A percentile compares a stretch with the other conserved stretches of the same genome.
Evolutionary conservation across 202 grass and related monocot species (phyloP).

Genomic region (Zoysia matrella): DNA sequence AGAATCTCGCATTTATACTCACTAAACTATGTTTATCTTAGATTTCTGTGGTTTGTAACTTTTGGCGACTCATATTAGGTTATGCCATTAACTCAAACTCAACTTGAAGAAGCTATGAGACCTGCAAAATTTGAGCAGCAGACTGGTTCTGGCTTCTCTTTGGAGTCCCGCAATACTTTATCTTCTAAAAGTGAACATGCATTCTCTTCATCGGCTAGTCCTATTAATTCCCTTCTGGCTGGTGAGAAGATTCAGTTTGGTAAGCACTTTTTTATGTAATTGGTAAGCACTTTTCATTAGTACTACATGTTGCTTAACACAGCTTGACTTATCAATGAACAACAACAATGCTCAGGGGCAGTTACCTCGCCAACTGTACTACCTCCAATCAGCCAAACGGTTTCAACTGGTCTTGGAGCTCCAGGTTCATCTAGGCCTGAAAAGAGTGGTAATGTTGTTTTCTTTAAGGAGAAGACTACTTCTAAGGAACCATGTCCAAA

Average conservation of each 20-base stretch:
- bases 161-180: constrained; percentile 60
- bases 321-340: constrained; percentile 34
- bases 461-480: constrained; percentile 58
- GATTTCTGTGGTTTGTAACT: constrained; percentile 12
- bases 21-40: constrained; percentile 31
- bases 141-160: constrained; percentile 54
- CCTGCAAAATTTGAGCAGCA: constrained; percentile 76
- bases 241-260: constrained; percentile 98
- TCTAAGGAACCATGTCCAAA: constrained; percentile 51
- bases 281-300: neutral
- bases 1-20: neutral
- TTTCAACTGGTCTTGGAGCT: constrained; percentile 74
- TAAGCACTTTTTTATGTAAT: constrained; percentile 44
- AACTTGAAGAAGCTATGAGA: constrained; percentile 98
- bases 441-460: constrained; percentile 43
- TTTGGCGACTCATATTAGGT: constrained; percentile 62
- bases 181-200: constrained; percentile 56
- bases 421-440: constrained; percentile 79
- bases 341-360: constrained; percentile 65
- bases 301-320: constrained; percentile 15
- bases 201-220: constrained; percentile 59
- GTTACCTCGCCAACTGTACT: constrained; percentile 82
- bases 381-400: constrained; percentile 63
- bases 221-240: constrained; percentile 83
- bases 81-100: constrained; percentile 93